A percentile compares a stretch with the other conserved stretches of the same genome.
These are phyloP conservation scores for Tausonia pullulans DNA, from an alignment of 1,284 basidiomycete genomes.

Conservation along the genomic window DNA sequence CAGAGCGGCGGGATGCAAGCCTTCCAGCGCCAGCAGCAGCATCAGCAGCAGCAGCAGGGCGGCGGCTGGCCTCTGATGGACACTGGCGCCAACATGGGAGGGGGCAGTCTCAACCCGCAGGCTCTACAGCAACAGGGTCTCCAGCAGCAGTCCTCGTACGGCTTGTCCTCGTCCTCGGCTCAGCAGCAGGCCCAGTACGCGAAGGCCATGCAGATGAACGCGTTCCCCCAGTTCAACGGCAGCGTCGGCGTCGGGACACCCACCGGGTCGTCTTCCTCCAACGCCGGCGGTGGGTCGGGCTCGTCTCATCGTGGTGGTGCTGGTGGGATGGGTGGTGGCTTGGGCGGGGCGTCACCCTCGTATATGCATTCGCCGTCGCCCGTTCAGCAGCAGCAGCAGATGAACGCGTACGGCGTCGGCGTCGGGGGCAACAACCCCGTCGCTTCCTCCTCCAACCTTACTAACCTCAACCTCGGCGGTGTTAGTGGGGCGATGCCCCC, in stretches of 20 bases:
- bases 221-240: not conserved
- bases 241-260: not conserved
- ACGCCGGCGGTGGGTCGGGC: no score
- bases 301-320: no score
- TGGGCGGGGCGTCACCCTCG: no score
- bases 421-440: not conserved
- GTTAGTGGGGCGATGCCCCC: not conserved
- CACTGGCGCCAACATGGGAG: not conserved
- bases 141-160: not conserved
- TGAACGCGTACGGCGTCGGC: no score
- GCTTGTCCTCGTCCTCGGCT: not conserved
- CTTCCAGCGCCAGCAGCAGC: slow-evolving; percentile 1
- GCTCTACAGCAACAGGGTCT: not conserved
- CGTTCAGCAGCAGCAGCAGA: not conserved
- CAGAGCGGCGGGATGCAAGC: not conserved
- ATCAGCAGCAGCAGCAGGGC: not conserved
- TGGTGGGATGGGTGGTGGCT: no score
- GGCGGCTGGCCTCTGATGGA: not conserved
- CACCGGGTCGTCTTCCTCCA: no score
- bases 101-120: not conserved
- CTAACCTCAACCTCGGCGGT: not conserved
- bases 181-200: not conserved
- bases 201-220: not conserved
- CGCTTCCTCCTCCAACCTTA: not conserved
- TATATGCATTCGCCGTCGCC: no score